Evolutionary conservation across 2,329 filamentous ascomycete genomes (phyloP).

Genomic region (Fusarium sp.): DNA sequence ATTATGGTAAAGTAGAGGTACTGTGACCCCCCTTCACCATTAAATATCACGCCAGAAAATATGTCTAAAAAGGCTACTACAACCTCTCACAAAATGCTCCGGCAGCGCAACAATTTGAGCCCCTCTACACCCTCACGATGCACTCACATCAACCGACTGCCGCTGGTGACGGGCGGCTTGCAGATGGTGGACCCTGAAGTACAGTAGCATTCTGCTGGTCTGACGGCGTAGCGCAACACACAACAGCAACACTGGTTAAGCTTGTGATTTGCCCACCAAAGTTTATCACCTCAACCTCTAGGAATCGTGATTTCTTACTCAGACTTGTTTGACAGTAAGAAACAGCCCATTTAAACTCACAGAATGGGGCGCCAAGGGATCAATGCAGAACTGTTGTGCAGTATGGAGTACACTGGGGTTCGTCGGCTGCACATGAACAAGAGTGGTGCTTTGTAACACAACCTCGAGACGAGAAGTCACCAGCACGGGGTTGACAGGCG

Average conservation of each 20-base stretch:
- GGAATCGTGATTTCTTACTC: constrained; percentile 7
- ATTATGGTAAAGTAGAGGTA: background rate
- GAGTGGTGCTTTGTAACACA: constrained; percentile 33
- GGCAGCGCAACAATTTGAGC: constrained; percentile 6
- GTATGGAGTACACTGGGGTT: constrained; percentile 21
- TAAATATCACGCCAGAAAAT: background rate
- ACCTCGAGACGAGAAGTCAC: constrained; percentile 29
- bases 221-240: constrained; percentile 19
- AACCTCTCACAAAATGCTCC: background rate
- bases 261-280: constrained; percentile 31
- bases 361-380: background rate
- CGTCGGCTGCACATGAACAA: constrained; percentile 5
- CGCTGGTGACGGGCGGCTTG: constrained; percentile 39
- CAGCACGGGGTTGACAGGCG: constrained; percentile 7
- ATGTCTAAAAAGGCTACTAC: background rate
- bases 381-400: constrained; percentile 6
- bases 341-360: background rate
- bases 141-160: constrained; percentile 19
- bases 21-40: background rate
- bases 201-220: constrained; percentile 24
- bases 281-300: background rate
- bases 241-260: constrained; percentile 24
- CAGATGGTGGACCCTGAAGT: constrained; percentile 39
- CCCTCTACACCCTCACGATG: constrained; percentile 28
- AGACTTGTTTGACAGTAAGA: constrained; percentile 2